Conservation (phyloP, 352 stramenopile species). For the Bremia lactucae region DNA sequence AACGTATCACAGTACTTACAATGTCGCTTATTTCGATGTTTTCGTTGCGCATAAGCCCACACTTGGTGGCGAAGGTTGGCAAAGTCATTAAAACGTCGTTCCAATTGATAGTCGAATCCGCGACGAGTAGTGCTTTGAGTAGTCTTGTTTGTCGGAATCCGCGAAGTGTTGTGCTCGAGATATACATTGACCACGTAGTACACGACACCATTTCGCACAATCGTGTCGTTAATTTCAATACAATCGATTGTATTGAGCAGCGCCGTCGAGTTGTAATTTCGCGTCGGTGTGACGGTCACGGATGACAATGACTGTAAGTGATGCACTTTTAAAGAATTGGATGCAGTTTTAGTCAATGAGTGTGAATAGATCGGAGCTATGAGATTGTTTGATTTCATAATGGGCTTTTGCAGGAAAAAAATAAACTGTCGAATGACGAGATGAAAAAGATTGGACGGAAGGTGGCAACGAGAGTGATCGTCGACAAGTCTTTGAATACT, state of each 20-base stretch:
- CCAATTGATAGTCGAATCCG: slow-evolving; percentile 35
- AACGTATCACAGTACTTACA: slow-evolving; percentile 34
- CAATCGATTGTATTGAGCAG: slow-evolving; percentile 31
- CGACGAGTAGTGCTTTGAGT: slow-evolving; percentile 6
- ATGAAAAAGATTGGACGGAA: too few relatives aligned
- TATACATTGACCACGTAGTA: slow-evolving; percentile 56
- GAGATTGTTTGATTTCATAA: too few relatives aligned
- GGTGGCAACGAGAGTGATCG: too few relatives aligned
- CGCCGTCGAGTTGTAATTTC: slow-evolving; percentile 14
- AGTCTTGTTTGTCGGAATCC: slow-evolving; percentile 46
- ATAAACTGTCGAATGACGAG: too few relatives aligned
- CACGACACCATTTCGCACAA: slow-evolving; percentile 26
- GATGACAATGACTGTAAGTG: slow-evolving; percentile 17
- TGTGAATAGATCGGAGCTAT: too few relatives aligned
- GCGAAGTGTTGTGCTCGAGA: slow-evolving; percentile 37
- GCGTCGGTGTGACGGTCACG: slow-evolving; percentile 17
- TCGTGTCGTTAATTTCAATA: slow-evolving; percentile 32
- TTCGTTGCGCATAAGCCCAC: slow-evolving; percentile 32
- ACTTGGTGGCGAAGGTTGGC: slow-evolving; percentile 38
- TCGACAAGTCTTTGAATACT: too few relatives aligned
- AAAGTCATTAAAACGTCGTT: slow-evolving; percentile 44
- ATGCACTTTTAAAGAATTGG: too few relatives aligned
- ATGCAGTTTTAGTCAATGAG: too few relatives aligned
- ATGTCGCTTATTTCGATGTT: slow-evolving; percentile 13
- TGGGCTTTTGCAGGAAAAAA: too few relatives aligned